These are phyloP conservation scores for Xylaria sp. DNA, from an alignment of 2,329 filamentous ascomycete species.

Conservation along the genomic window DNA sequence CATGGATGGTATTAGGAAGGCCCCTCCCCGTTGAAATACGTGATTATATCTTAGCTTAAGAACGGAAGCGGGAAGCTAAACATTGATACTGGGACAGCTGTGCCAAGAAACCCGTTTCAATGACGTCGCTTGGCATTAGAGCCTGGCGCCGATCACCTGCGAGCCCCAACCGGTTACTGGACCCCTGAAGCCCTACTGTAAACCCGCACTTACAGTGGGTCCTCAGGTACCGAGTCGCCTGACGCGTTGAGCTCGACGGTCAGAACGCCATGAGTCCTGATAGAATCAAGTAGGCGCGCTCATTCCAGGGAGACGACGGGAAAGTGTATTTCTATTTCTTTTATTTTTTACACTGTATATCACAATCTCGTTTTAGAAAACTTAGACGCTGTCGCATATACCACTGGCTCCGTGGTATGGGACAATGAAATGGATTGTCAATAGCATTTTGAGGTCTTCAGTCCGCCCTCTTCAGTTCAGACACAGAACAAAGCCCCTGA, in stretches of 20 bases:
- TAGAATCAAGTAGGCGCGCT: background rate
- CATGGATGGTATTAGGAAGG: too few species aligned
- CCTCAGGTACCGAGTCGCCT: background rate
- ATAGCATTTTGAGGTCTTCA: conserved; percentile 26
- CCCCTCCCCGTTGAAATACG: background rate
- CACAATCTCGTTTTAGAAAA: background rate
- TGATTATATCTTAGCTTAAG: background rate
- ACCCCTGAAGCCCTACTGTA: conserved; percentile 1
- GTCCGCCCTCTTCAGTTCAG: conserved; percentile 27
- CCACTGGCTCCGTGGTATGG: background rate
- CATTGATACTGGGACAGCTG: background rate
- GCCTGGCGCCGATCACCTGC: background rate
- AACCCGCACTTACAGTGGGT: background rate
- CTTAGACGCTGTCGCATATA: background rate
- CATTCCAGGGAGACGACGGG: background rate
- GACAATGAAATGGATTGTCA: conserved; percentile 36
- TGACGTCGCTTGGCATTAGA: conserved; percentile 43
- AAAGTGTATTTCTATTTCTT: background rate
- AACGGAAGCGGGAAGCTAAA: conserved; percentile 1
- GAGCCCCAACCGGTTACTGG: background rate
- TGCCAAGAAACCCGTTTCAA: conserved; percentile 6
- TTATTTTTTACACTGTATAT: background rate
- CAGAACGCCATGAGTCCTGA: background rate
- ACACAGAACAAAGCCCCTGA: conserved; percentile 35
- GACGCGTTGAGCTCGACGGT: background rate